Base-by-base conservation (phyloP, 768 basidiomycete genomes). In the Psilocybe azurescens region DNA sequence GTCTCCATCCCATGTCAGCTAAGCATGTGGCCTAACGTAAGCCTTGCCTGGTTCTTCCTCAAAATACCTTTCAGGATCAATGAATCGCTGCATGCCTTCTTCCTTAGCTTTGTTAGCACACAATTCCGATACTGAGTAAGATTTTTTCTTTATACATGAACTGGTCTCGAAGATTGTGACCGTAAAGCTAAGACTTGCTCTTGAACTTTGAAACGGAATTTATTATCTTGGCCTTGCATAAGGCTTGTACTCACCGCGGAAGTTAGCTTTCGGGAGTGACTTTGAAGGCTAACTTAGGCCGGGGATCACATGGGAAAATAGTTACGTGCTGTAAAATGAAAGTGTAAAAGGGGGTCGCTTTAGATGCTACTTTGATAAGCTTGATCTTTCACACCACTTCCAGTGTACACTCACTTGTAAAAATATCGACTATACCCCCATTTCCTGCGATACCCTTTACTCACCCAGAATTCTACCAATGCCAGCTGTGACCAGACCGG, bases 401-500 rank as follows among this genome's bases (percentile, higher is more conserved):
- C 54, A 44, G 13, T 36, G 33, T 8, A 44, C 36, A 3, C 18
- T 55, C 39, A 1, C 36, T 49, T 58, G 16, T 49, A 54, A 28
- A 36, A n/a, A 16, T 29, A 32, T n/a, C 51, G 18, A 49, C 32
- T 58, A 58, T 58, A 58, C 56, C 56, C 46, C 36, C 36, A 14
- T 33, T n/a, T 38, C 20, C 33, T 50, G 20, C 48, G 56, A 58
- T 50, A 58, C 44, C 56, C 52, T 4, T 44, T 32, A 50, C 32
- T 50, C 44, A 18, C 20, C 56, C n/a, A 52, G 52, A n/a, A 50
- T 33, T n/a, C 48, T 36, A 11, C 44, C 13, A 11, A 58, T 58
- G 56, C 56, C 56, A 38, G 47, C 47, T 14, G 48, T 58, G n/a
- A 47, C 30, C 13, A 36, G 32, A 58, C 32, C 56, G 16, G 52